Conservation (phyloP, 768 basidiomycete genomes). For the Exidia glandulosa region DNA sequence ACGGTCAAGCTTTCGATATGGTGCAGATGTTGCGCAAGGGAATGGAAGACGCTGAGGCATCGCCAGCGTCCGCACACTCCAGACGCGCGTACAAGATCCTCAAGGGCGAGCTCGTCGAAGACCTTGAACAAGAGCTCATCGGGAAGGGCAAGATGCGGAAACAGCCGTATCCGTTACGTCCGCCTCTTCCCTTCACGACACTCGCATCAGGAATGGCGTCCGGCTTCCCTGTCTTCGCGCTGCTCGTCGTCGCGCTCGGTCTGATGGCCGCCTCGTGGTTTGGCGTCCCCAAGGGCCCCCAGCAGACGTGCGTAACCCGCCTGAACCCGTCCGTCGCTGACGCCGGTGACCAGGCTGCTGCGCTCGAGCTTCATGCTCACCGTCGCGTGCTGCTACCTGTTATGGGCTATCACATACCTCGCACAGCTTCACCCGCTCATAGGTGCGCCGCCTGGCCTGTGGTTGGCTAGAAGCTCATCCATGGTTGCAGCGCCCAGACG, state of each 20-base stretch:
- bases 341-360: slow-evolving; percentile 48
- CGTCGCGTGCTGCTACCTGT: slow-evolving; percentile 75
- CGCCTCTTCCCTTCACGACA: no score
- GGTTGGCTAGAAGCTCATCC: background rate
- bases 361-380: slow-evolving; percentile 73
- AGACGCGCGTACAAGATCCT: no score
- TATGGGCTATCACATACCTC: slow-evolving; percentile 97
- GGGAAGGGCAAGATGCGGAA: no score
- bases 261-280: slow-evolving; percentile 57
- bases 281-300: slow-evolving; percentile 72
- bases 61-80: no score
- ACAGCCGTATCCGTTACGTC: no score
- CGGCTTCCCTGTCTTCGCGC: slow-evolving; percentile 54
- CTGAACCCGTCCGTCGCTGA: background rate
- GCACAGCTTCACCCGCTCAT: slow-evolving; percentile 89
- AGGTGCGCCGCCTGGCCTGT: slow-evolving; percentile 34
- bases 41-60: no score
- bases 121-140: no score
- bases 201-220: no score
- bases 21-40: no score
- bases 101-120: no score
- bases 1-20: no score
- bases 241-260: slow-evolving; percentile 52
- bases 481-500: background rate
- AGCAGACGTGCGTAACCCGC: slow-evolving; percentile 64